phyloP scores from a whole-genome alignment of 2,329 filamentous ascomycete species.

The Ramularia endophylla region DNA sequence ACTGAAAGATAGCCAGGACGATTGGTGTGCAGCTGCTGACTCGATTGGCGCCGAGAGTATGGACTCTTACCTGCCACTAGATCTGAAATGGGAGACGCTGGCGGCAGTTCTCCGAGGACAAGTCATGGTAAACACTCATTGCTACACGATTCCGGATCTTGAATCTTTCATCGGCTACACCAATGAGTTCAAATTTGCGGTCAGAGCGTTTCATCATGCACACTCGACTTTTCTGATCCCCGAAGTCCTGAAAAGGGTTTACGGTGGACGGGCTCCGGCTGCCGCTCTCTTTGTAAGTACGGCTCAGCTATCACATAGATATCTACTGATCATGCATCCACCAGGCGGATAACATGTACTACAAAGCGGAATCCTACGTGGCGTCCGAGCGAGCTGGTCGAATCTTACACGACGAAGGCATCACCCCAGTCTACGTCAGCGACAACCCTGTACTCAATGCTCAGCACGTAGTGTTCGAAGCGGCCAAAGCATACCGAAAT shows the following conservation, averaged over 20 bases:
- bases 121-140: conserved; percentile 65
- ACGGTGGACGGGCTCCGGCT: conserved; percentile 34
- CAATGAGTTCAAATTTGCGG: conserved; percentile 63
- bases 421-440: conserved; percentile 63
- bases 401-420: conserved; percentile 57
- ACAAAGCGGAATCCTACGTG: conserved; percentile 53
- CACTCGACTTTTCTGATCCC: conserved; percentile 62
- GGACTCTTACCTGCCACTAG: conserved; percentile 54
- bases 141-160: conserved; percentile 62
- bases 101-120: conserved; percentile 60
- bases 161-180: conserved; percentile 65
- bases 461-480: conserved; percentile 61
- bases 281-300: conserved; percentile 52
- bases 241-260: conserved; percentile 46
- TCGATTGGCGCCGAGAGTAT: conserved; percentile 46
- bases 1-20: conserved; percentile 56
- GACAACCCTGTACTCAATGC: conserved; percentile 66
- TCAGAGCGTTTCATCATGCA: conserved; percentile 65
- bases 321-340: no score
- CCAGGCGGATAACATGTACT: conserved; percentile 60
- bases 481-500: conserved; percentile 39
- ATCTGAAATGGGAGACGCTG: conserved; percentile 59
- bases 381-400: conserved; percentile 63
- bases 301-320: no score
- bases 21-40: conserved; percentile 59